These are phyloP conservation scores for Apiotrichum gracile DNA, from an alignment of 1,284 basidiomycete genomes.

Conservation along the genomic window DNA sequence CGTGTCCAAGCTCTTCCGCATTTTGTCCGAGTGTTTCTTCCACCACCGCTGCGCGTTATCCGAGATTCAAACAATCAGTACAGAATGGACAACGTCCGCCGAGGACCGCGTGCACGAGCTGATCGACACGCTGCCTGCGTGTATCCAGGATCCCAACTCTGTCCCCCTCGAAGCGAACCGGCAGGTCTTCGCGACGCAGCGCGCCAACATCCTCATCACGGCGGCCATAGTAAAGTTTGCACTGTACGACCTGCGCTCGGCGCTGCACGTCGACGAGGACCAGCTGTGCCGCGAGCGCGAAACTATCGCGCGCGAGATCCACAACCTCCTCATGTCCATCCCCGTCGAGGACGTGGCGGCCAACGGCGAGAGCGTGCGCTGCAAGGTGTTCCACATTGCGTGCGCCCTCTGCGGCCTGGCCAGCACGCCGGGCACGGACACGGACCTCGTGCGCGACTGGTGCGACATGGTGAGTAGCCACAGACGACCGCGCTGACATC, in stretches of 20 bases:
- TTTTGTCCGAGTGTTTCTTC: conserved; percentile 45
- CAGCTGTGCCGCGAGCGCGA: conserved; percentile 39
- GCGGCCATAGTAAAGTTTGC: conserved; percentile 46
- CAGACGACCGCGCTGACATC: neutral
- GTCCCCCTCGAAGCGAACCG: conserved; percentile 20
- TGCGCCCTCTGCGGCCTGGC: conserved; percentile 40
- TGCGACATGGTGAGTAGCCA: conserved; percentile 41
- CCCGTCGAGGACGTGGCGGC: conserved; percentile 46
- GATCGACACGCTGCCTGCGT: conserved; percentile 29
- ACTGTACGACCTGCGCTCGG: conserved; percentile 38
- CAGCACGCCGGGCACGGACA: conserved; percentile 26
- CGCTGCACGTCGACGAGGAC: conserved; percentile 32
- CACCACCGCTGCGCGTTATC: conserved; percentile 37
- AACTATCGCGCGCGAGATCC: conserved; percentile 41
- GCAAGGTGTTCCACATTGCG: conserved; percentile 46
- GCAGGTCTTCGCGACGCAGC: conserved; percentile 40
- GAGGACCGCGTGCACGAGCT: conserved; percentile 37
- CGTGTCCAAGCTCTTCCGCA: conserved; percentile 39
- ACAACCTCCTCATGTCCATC: conserved; percentile 41
- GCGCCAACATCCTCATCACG: conserved; percentile 44
- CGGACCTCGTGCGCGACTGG: conserved; percentile 45
- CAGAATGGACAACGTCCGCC: conserved; percentile 26
- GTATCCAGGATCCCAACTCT: conserved; percentile 28
- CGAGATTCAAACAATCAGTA: conserved; percentile 17
- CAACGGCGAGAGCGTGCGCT: conserved; percentile 46